Base-by-base conservation (phyloP, 2,329 filamentous ascomycete species). In the Colletotrichum salicis region DNA sequence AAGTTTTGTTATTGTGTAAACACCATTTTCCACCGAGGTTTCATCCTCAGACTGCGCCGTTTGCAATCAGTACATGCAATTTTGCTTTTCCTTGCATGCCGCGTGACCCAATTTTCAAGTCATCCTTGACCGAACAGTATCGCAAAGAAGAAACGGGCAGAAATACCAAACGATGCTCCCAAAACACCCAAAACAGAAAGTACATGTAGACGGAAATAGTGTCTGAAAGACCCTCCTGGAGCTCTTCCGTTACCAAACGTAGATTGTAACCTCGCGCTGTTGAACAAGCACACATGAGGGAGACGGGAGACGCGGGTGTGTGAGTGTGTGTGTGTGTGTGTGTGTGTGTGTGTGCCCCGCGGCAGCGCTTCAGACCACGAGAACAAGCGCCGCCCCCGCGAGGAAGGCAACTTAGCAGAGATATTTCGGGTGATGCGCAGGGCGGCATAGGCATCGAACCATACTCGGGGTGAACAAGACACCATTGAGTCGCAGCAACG, bases 401-500 rank as follows among this genome's bases (percentile, higher is more conserved):
- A 64, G 27, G 51, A 31, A 33, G 5, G 27, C 11, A 51, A 27
- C 35, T 45, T 19, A n/a, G 24, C 24, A 55, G 24, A 55, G 27
- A 55, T 48, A 51, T 62, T 48, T 48, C 10, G 37, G 33, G 8
- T 45, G 52, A n/a, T 35, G 45, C 33, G 51, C 15, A 41, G 64
- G 33, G 54, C 31, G 12, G 24, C 54, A 22, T n/a, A 35, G 12
- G 6, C 33, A n/a, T 12, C 13, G 6, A 19, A 33, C n/a, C 27
- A n/a, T 15, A 37, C 8, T 31, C 8, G 31, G 22, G 6, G 24
- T 31, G 51, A 57, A 51, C 24, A 33, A n/a, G 37, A 22, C 41
- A 24, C 37, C 4, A 11, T 27, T 54, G 62, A 61, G 64, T 59
- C 29, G 59, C n/a, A 51, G 64, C 58, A n/a, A 68, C 68, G 69